Conservation (phyloP, 495 filamentous ascomycete genomes). For the Hyphodiscus hymeniophilus region DNA sequence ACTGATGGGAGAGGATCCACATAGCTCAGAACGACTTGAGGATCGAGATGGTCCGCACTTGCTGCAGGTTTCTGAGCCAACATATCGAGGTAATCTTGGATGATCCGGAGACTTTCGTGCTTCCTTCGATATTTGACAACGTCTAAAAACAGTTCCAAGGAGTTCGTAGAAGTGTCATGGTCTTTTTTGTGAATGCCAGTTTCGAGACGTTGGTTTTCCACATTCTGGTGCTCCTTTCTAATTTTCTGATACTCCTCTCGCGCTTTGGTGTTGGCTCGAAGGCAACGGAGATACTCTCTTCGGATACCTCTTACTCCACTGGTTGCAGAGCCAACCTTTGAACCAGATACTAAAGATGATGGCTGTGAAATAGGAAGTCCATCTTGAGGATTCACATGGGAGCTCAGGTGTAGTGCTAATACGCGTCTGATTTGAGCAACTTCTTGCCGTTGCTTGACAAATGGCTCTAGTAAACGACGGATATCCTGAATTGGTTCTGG, state of each 20-base stretch:
- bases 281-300: constrained; percentile 18
- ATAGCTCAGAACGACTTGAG: constrained; percentile 32
- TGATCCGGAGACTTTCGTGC: constrained; percentile 17
- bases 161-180: neutral
- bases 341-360: constrained; percentile 25
- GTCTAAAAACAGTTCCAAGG: constrained; percentile 12
- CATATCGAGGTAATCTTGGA: constrained; percentile 32
- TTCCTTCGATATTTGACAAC: constrained; percentile 18
- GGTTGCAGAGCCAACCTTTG: constrained; percentile 19
- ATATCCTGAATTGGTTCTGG: constrained; percentile 10
- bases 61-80: constrained; percentile 38
- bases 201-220: neutral
- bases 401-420: constrained; percentile 30
- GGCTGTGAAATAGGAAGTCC: constrained; percentile 19
- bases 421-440: constrained; percentile 32
- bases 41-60: constrained; percentile 38
- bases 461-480: constrained; percentile 21
- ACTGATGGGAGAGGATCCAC: constrained; percentile 38
- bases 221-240: constrained; percentile 4
- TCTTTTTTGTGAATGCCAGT: neutral
- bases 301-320: constrained; percentile 26
- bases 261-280: constrained; percentile 22
- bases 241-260: constrained; percentile 11
- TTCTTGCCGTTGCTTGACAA: constrained; percentile 35
- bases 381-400: constrained; percentile 20